Conservation (phyloP, 805 yeast species). For the Maudiozyma serrabonitensis region DNA sequence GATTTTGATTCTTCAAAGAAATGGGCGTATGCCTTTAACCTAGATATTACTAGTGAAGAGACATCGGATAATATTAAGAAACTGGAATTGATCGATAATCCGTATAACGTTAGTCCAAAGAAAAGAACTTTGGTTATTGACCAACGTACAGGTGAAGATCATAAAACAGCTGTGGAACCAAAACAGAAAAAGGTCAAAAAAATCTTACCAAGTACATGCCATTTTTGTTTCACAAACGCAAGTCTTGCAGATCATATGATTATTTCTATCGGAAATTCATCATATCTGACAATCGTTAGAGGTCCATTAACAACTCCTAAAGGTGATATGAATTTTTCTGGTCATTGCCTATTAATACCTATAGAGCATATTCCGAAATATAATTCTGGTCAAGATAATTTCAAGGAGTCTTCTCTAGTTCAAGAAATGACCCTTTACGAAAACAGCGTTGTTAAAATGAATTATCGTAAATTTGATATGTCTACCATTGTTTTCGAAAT, state of each 20-base stretch:
- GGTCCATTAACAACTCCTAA: conserved; percentile 67
- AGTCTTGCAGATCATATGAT: conserved; percentile 72
- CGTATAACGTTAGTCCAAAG: conserved; percentile 2
- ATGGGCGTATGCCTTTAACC: conserved; percentile 71
- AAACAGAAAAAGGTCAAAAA: conserved; percentile 15
- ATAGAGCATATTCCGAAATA: conserved; percentile 57
- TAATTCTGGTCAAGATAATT: conserved; percentile 18
- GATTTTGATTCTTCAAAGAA: conserved; percentile 43
- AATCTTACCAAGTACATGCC: conserved; percentile 56
- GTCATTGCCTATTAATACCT: conserved; percentile 76
- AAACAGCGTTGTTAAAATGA: conserved; percentile 41
- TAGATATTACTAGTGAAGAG: conserved; percentile 26
- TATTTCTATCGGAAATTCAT: conserved; percentile 55
- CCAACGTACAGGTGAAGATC: background rate
- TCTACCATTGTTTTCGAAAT: conserved; percentile 62
- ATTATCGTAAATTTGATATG: conserved; percentile 32
- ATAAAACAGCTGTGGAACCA: background rate
- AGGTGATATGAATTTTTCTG: conserved; percentile 48
- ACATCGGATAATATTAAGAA: conserved; percentile 1
- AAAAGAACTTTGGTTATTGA: conserved; percentile 5
- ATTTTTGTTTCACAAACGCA: conserved; percentile 77
- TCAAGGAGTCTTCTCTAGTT: conserved; percentile 13
- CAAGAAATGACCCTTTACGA: conserved; percentile 43
- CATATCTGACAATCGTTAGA: conserved; percentile 70
- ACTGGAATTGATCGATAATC: conserved; percentile 8